Percentiles rank a stretch among this genome's conserved stretches.
Conservation (phyloP, 371 early-diverging fungal species). For the Syncephalastrum racemosum region DNA sequence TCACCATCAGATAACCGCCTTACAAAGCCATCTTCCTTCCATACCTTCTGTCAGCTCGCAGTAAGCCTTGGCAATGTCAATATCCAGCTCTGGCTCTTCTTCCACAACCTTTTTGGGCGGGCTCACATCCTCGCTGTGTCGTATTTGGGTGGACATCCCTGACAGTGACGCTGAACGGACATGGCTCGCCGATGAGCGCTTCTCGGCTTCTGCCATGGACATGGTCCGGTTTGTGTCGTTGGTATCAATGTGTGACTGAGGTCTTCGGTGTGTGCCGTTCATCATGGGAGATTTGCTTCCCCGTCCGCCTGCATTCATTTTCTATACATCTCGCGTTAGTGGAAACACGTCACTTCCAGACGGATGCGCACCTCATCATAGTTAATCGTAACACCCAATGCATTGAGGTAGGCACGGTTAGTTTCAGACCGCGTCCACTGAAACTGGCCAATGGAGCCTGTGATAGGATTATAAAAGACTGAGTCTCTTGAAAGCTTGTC, state of each 20-base stretch:
- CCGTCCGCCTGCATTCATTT: constrained; percentile 2
- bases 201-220: constrained; percentile 15
- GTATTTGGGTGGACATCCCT: constrained; percentile 8
- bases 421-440: constrained; percentile 56
- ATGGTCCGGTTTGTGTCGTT: constrained; percentile 7
- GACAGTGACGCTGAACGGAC: constrained; percentile 17
- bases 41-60: constrained; percentile 55
- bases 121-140: background rate
- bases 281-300: constrained; percentile 4
- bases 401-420: constrained; percentile 44
- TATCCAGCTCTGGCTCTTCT: constrained; percentile 47
- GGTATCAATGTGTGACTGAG: constrained; percentile 4
- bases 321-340: constrained; percentile 2
- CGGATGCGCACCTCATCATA: constrained; percentile 22
- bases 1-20: background rate
- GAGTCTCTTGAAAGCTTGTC: constrained; percentile 47
- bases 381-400: constrained; percentile 47
- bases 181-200: constrained; percentile 11
- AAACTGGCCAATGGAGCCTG: constrained; percentile 50
- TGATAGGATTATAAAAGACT: constrained; percentile 51
- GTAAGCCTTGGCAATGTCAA: constrained; percentile 54
- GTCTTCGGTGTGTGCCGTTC: background rate
- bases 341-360: background rate
- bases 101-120: constrained; percentile 24
- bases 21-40: background rate